Percentiles rank a stretch among this genome's conserved stretches.
These are phyloP conservation scores for Basipetospora chlamydospora DNA, from an alignment of 2,329 filamentous ascomycete species.

Conservation along the genomic window DNA sequence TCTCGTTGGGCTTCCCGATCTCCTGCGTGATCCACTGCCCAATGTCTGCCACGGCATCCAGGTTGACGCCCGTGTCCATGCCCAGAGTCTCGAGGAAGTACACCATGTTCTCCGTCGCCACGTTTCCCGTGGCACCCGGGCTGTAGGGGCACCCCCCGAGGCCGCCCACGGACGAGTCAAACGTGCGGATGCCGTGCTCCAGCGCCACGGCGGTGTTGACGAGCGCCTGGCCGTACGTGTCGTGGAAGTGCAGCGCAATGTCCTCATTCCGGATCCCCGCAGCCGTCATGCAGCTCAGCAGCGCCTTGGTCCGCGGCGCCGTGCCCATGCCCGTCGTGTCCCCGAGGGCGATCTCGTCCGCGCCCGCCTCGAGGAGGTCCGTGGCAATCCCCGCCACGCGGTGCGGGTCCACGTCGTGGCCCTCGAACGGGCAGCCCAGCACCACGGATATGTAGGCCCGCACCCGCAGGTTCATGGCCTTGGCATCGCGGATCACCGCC, in stretches of 20 bases:
- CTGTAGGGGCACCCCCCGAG: slow-evolving; percentile 76
- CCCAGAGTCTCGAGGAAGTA: slow-evolving; percentile 64
- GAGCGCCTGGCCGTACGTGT: slow-evolving; percentile 77
- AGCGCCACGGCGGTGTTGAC: slow-evolving; percentile 67
- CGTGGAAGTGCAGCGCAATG: slow-evolving; percentile 75
- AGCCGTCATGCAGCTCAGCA: slow-evolving; percentile 49
- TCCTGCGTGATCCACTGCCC: slow-evolving; percentile 57
- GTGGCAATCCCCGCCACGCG: slow-evolving; percentile 51
- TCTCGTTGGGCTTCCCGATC: slow-evolving; percentile 48
- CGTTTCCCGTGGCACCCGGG: slow-evolving; percentile 75
- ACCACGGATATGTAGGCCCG: slow-evolving; percentile 72
- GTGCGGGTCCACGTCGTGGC: slow-evolving; percentile 47
- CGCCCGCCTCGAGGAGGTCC: slow-evolving; percentile 68
- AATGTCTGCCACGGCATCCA: slow-evolving; percentile 51
- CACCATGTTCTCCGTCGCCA: slow-evolving; percentile 71
- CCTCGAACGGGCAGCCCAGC: slow-evolving; percentile 65
- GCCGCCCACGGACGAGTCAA: slow-evolving; percentile 68
- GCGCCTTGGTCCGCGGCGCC: slow-evolving; percentile 49
- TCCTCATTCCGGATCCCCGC: slow-evolving; percentile 56
- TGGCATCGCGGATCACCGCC: slow-evolving; percentile 54
- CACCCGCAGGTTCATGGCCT: slow-evolving; percentile 50
- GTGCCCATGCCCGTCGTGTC: slow-evolving; percentile 90
- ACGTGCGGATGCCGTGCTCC: slow-evolving; percentile 62
- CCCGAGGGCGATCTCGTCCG: slow-evolving; percentile 78
- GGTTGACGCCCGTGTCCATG: slow-evolving; percentile 57